Evolutionary conservation across 2,329 filamentous ascomycete species (phyloP), one percentile per base, ranked within the genome.

Genomic region (Penicillium sp.): DNA sequence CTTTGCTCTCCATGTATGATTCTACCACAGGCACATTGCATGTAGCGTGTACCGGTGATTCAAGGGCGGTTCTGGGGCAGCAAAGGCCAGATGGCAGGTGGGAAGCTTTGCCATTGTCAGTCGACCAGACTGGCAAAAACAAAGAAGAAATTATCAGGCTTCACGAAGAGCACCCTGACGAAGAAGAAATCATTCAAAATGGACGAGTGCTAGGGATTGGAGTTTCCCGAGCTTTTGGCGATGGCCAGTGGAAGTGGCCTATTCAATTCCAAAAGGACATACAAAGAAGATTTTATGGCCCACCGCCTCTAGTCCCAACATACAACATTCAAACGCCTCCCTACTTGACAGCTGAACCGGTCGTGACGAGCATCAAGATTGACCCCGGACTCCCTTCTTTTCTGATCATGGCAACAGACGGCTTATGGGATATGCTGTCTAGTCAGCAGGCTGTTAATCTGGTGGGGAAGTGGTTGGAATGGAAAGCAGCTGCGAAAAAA

Each of bases 21-120:
- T 70, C 77, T 0, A 41, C 50, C 0, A 65, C 66, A 1, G 66
- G 67, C 4, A 74, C 66, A 0, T 61, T 85, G 0, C 74, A 76
- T 15, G 78, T 82, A 2, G 82, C 82, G 0, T 80, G 78, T 44
- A 75, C 76, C 0, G 82, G 82, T 0, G 81, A 85, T 60, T 84
- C 77, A 1, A 72, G 80, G 23, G 80, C 80, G 8, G 78, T 84
- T 0, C 67, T 84, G 0, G 81, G 80, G 1, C 48, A 51, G 18
- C 41, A 47, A 38, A 9, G 23, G 0, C n/a, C 44, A 1, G 54
- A 66, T 6, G 62, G 66, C 0, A 65, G 60, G 13, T 84, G 79
- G 67, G 57, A 68, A 2, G 67, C 71, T 0, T 67, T 70, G 4
- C 65, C 74, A 1, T 67, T 85, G 11, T 82, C 79, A 8, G 60